These are phyloP conservation scores for Holtermannia corniformis DNA, from an alignment of 768 basidiomycete species.

Conservation along the genomic window DNA sequence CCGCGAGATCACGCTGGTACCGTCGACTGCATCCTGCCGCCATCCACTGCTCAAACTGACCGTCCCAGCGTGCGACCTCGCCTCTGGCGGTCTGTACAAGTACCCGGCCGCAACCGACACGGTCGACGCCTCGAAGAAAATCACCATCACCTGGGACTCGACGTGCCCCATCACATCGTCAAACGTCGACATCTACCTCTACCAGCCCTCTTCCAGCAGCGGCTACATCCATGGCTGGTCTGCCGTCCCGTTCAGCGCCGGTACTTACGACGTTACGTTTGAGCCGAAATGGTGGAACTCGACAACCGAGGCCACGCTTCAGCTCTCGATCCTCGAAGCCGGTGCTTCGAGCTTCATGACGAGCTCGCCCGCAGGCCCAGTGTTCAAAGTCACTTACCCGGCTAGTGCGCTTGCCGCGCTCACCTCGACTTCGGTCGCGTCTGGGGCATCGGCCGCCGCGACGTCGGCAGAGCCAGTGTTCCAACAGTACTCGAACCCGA, in stretches of 20 bases:
- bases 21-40: too few species aligned
- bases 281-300: conserved; percentile 43
- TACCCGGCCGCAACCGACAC: conserved; percentile 26
- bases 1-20: background rate
- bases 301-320: conserved; percentile 34
- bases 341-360: conserved; percentile 27
- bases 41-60: conserved; percentile 1
- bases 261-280: conserved; percentile 27
- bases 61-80: conserved; percentile 30
- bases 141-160: conserved; percentile 42
- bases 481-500: conserved; percentile 24
- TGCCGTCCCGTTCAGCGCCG: conserved; percentile 25
- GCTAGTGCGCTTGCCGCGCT: conserved; percentile 29
- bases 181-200: conserved; percentile 40
- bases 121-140: conserved; percentile 30
- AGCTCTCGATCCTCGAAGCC: conserved; percentile 34
- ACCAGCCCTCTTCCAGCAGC: conserved; percentile 21
- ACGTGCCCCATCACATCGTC: conserved; percentile 30
- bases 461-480: conserved; percentile 31
- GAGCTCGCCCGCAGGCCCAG: conserved; percentile 33
- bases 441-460: conserved; percentile 22
- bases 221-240: conserved; percentile 38
- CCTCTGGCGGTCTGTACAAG: conserved; percentile 38
- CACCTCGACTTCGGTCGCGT: conserved; percentile 25
- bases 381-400: conserved; percentile 37